phyloP scores from a whole-genome alignment of 2,329 filamentous ascomycete species.

The Botryotinia convoluta region DNA sequence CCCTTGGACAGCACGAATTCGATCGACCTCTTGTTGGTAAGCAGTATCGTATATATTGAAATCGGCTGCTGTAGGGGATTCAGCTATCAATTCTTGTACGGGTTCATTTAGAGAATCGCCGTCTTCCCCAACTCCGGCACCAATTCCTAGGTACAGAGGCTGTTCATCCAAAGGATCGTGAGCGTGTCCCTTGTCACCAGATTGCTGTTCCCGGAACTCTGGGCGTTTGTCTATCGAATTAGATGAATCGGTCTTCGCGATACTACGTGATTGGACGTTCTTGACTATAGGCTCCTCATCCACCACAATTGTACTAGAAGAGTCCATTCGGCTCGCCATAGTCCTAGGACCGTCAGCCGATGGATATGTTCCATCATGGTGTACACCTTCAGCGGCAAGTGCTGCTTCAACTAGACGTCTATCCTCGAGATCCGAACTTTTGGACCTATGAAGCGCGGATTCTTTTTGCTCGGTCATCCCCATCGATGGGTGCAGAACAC shows the following conservation, averaged over 20 bases:
- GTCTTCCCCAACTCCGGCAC: constrained; percentile 57
- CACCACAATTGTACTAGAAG: constrained; percentile 17
- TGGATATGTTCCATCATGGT: constrained; percentile 42
- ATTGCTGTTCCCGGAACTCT: constrained; percentile 28
- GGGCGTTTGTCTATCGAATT: not conserved
- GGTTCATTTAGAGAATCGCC: constrained; percentile 40
- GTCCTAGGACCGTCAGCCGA: constrained; percentile 28
- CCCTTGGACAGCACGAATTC: constrained; percentile 56
- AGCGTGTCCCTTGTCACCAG: constrained; percentile 57
- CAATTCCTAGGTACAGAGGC: constrained; percentile 72
- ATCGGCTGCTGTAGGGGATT: constrained; percentile 80
- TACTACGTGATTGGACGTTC: not conserved
- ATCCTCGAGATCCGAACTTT: constrained; percentile 52
- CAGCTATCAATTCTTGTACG: constrained; percentile 60
- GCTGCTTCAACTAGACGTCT: constrained; percentile 48
- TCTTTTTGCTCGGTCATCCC: constrained; percentile 45
- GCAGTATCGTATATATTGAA: constrained; percentile 87
- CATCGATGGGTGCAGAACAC: constrained; percentile 51
- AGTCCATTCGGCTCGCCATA: constrained; percentile 19
- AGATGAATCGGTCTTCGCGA: constrained; percentile 25
- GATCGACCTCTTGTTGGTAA: constrained; percentile 76
- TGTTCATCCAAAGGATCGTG: constrained; percentile 61
- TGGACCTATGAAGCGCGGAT: constrained; percentile 41
- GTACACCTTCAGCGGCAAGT: constrained; percentile 53
- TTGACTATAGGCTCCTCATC: constrained; percentile 7